A percentile compares a stretch with the other conserved stretches of the same genome.
These are phyloP conservation scores for Dichotomocladium elegans DNA, from an alignment of 371 early-diverging fungal species.

Conservation along the genomic window DNA sequence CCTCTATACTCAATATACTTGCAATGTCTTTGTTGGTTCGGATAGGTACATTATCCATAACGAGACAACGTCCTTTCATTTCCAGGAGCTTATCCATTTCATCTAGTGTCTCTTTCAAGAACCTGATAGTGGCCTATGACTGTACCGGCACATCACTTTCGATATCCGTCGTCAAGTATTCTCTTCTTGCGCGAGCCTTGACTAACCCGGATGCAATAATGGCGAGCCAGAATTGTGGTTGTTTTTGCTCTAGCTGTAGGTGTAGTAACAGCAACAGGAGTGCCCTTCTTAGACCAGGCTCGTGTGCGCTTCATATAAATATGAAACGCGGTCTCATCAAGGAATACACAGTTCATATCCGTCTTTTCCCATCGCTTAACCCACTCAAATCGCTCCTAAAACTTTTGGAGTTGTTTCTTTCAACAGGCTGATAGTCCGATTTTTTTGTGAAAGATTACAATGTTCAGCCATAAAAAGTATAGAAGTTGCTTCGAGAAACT, in stretches of 20 bases:
- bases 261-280: neutral
- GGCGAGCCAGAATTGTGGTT: neutral
- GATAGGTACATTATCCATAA: conserved; percentile 9
- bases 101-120: no score
- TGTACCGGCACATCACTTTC: no score
- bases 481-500: neutral
- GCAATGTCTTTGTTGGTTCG: neutral
- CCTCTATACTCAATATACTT: conserved; percentile 6
- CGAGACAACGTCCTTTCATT: conserved; percentile 3
- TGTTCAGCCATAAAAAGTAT: neutral
- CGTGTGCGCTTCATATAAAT: conserved; percentile 2
- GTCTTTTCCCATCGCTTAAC: conserved; percentile 1
- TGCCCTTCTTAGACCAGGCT: conserved; percentile 7
- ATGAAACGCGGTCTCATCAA: conserved; percentile 11
- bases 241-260: conserved; percentile 2
- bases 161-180: no score
- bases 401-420: conserved; percentile 10
- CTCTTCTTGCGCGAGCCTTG: no score
- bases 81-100: conserved; percentile 3
- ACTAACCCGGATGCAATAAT: no score
- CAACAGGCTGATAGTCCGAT: conserved; percentile 1
- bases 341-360: conserved; percentile 14
- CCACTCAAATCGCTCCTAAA: conserved; percentile 7
- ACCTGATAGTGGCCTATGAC: no score
- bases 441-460: conserved; percentile 4